These are phyloP conservation scores for Eleusine coracana DNA, from an alignment of 176 grass and related monocot species.

Conservation along the genomic window DNA sequence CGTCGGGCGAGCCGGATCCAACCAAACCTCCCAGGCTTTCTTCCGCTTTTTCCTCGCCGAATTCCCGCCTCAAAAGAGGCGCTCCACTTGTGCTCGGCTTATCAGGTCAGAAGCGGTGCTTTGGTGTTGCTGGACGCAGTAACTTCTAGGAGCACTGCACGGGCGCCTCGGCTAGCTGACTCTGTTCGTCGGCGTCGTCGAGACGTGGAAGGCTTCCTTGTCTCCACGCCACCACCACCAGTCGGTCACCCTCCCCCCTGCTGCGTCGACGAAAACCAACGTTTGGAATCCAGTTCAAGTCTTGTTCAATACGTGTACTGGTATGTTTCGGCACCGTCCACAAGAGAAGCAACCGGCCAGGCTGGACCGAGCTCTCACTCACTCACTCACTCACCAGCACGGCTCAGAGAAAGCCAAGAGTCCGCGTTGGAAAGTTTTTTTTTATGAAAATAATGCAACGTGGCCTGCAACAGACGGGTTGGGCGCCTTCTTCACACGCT, in stretches of 20 bases:
- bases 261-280: background rate
- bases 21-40: background rate
- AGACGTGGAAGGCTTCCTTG: no score
- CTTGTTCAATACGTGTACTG: no score
- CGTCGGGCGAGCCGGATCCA: background rate
- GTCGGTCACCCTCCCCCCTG: no score
- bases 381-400: background rate
- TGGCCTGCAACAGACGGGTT: background rate
- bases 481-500: background rate
- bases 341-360: background rate
- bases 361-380: background rate
- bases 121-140: background rate
- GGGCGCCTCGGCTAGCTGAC: background rate
- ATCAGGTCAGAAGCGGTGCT: background rate
- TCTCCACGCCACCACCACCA: no score
- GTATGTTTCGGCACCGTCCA: background rate
- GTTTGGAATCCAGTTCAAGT: background rate
- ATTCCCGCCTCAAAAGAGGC: conserved; percentile 41
- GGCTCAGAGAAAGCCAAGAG: background rate
- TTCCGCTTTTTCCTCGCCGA: background rate
- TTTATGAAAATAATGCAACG: background rate
- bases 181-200: background rate
- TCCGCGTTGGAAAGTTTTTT: background rate
- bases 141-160: background rate
- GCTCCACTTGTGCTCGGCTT: background rate